Evolutionary conservation across 305 asterid species (phyloP).

Genomic region (Lippia alba): DNA sequence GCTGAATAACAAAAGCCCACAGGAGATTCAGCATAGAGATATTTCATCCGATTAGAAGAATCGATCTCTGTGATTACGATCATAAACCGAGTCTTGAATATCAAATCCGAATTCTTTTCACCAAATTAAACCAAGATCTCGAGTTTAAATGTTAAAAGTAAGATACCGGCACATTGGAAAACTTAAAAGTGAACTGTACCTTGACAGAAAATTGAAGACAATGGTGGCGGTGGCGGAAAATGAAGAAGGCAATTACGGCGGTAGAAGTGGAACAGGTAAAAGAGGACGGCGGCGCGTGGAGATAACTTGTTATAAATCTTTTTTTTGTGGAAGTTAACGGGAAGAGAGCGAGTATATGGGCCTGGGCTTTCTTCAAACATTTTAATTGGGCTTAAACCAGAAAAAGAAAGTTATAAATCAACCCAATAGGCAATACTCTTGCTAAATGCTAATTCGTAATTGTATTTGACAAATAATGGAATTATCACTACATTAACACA

Average conservation of each 20-base stretch:
- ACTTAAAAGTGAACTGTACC: constrained; percentile 4
- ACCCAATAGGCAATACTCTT: too few relatives aligned
- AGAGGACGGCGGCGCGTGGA: constrained; percentile 4
- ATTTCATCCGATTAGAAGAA: not conserved
- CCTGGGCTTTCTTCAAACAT: too few relatives aligned
- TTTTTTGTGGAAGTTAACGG: too few relatives aligned
- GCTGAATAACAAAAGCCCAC: not conserved
- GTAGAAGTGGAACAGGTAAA: not conserved
- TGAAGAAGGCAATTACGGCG: not conserved
- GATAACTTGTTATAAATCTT: not conserved
- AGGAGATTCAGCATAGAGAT: not conserved
- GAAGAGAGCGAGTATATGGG: too few relatives aligned
- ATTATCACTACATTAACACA: too few relatives aligned
- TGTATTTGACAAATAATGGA: too few relatives aligned
- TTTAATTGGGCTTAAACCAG: too few relatives aligned
- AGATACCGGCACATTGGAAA: not conserved
- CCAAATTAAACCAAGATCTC: not conserved
- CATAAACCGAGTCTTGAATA: not conserved
- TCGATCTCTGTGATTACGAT: not conserved
- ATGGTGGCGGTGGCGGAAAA: not conserved
- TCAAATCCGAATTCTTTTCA: constrained; percentile 6
- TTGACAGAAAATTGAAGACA: not conserved
- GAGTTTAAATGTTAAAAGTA: not conserved
- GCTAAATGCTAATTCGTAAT: too few relatives aligned
- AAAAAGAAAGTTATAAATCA: too few relatives aligned